Conservation (phyloP, 129 eudicot genomes). For the Escallonia herrerae region DNA sequence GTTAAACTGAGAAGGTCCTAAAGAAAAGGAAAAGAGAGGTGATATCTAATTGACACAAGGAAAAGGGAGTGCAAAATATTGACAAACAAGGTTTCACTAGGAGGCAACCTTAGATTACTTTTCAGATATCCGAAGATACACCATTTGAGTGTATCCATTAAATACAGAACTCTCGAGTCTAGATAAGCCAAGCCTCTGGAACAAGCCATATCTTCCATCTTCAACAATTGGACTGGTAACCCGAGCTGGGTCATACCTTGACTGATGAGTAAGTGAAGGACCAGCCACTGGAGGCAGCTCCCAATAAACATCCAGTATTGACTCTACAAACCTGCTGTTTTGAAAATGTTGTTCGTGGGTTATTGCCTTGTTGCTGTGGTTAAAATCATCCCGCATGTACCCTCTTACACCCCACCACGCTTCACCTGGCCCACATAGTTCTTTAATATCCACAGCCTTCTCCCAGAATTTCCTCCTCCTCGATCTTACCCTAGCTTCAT, state of each 20-base stretch:
- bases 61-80: neutral
- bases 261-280: constrained; percentile 95
- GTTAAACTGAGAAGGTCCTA: too few relatives aligned
- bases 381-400: constrained; percentile 86
- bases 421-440: constrained; percentile 88
- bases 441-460: constrained; percentile 69
- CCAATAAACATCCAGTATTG: constrained; percentile 81
- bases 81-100: neutral
- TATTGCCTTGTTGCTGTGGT: constrained; percentile 82
- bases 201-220: constrained; percentile 81
- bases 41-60: neutral
- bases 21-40: too few relatives aligned
- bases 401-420: constrained; percentile 99
- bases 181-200: constrained; percentile 70
- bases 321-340: constrained; percentile 93
- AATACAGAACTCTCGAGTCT: constrained; percentile 69
- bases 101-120: constrained; percentile 7
- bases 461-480: constrained; percentile 83
- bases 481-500: constrained; percentile 71
- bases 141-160: constrained; percentile 98
- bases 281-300: constrained; percentile 98
- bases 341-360: constrained; percentile 62
- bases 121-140: constrained; percentile 70
- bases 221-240: constrained; percentile 80
- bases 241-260: constrained; percentile 94